Conservation (phyloP, 1,284 basidiomycete genomes). For the Cutaneotrichosporon mucoides region DNA sequence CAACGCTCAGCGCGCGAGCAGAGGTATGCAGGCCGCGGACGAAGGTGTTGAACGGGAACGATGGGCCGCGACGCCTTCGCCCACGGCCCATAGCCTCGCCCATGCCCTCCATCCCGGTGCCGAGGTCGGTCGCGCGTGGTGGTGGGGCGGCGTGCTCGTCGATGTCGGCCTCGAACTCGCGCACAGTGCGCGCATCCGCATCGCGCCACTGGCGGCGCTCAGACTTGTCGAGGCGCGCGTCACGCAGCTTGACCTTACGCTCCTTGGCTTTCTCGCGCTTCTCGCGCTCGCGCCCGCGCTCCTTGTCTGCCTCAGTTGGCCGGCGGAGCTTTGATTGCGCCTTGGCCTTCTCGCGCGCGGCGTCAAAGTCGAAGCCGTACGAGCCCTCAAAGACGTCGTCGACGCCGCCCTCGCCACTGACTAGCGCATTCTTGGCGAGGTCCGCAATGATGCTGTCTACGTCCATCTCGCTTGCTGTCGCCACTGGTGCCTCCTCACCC, state of each 20-base stretch:
- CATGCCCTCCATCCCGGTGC: background rate
- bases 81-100: background rate
- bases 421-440: background rate
- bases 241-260: background rate
- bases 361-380: background rate
- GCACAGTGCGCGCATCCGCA: background rate
- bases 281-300: background rate
- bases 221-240: background rate
- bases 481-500: slow-evolving; percentile 5
- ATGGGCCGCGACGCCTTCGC: background rate
- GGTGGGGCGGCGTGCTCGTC: background rate
- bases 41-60: background rate
- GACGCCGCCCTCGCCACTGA: background rate
- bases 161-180: background rate
- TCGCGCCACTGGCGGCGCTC: background rate
- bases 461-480: background rate
- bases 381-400: background rate
- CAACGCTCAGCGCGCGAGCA: slow-evolving; percentile 11
- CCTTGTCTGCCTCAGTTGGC: background rate
- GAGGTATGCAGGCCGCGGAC: slow-evolving; percentile 1
- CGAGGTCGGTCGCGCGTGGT: background rate
- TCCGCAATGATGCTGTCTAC: background rate
- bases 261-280: background rate
- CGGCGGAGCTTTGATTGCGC: background rate
- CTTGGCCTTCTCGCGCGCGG: background rate